Evolutionary conservation across 352 stramenopile genomes (phyloP).

Genomic region (Pythium volutum): DNA sequence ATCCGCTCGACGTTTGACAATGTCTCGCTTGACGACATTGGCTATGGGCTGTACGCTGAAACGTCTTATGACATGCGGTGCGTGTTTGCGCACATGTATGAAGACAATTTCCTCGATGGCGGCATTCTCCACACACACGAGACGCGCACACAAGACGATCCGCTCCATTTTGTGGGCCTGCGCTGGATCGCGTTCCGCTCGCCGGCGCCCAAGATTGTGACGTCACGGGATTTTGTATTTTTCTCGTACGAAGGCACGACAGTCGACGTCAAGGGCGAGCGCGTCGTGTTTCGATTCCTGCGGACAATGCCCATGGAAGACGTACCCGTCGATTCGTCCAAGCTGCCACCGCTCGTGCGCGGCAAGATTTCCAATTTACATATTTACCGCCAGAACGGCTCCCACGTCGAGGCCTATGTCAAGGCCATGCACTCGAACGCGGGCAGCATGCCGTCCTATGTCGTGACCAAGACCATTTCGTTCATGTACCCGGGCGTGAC

Average conservation of each 20-base stretch:
- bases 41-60: conserved; percentile 31
- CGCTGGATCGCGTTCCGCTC: conserved; percentile 45
- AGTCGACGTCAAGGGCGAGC: conserved; percentile 33
- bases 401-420: conserved; percentile 29
- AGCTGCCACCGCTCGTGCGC: conserved; percentile 32
- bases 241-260: conserved; percentile 38
- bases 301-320: conserved; percentile 44
- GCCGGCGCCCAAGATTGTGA: conserved; percentile 31
- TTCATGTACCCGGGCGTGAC: conserved; percentile 34
- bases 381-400: conserved; percentile 35
- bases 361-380: conserved; percentile 42
- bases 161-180: conserved; percentile 45
- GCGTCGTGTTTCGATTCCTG: conserved; percentile 30
- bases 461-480: conserved; percentile 38
- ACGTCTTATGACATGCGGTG: conserved; percentile 36
- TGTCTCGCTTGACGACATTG: conserved; percentile 39
- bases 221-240: conserved; percentile 42
- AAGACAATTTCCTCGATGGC: conserved; percentile 43
- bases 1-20: conserved; percentile 30
- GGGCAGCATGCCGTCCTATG: conserved; percentile 32
- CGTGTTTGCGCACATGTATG: conserved; percentile 39
- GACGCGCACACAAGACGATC: conserved; percentile 32
- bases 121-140: conserved; percentile 39
- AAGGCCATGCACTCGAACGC: conserved; percentile 36
- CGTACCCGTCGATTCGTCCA: conserved; percentile 22